Evolutionary conservation across 2,329 filamentous ascomycete species (phyloP).

Genomic region (Daldinia sp.): DNA sequence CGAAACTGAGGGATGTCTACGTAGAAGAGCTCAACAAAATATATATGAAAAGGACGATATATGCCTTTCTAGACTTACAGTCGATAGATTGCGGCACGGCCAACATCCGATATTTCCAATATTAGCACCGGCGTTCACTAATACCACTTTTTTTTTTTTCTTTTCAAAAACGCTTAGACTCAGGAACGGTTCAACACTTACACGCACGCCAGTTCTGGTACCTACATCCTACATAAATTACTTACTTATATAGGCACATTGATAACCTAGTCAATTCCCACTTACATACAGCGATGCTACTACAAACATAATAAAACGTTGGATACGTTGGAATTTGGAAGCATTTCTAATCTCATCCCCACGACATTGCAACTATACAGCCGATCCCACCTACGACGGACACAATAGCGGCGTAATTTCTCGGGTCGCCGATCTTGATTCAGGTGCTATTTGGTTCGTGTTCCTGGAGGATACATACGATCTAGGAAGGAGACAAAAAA

Average conservation of each 20-base stretch:
- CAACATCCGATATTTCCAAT: constrained; percentile 25
- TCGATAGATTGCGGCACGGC: constrained; percentile 1
- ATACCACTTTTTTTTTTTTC: not conserved
- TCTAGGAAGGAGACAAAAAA: constrained; percentile 11
- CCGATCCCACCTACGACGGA: constrained; percentile 30
- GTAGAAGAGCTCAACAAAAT: constrained; percentile 5
- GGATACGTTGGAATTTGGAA: constrained; percentile 22
- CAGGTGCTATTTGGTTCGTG: constrained; percentile 28
- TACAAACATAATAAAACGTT: not conserved
- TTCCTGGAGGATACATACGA: constrained; percentile 32
- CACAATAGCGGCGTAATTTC: constrained; percentile 24
- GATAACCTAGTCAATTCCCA: not conserved
- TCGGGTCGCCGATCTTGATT: constrained; percentile 28
- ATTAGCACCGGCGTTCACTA: constrained; percentile 25
- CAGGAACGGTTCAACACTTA: constrained; percentile 5
- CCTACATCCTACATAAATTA: constrained; percentile 1
- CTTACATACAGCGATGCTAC: not conserved
- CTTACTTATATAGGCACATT: too few species aligned
- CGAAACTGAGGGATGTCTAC: constrained; percentile 18
- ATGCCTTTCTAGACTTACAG: not conserved
- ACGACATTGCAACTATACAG: constrained; percentile 21
- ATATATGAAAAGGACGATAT: constrained; percentile 5
- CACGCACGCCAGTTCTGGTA: constrained; percentile 4
- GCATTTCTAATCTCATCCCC: constrained; percentile 24
- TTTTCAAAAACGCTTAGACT: too few species aligned